Conservation (phyloP, 192 early-diverging fungal species). For the Powellomyces hirtus region DNA sequence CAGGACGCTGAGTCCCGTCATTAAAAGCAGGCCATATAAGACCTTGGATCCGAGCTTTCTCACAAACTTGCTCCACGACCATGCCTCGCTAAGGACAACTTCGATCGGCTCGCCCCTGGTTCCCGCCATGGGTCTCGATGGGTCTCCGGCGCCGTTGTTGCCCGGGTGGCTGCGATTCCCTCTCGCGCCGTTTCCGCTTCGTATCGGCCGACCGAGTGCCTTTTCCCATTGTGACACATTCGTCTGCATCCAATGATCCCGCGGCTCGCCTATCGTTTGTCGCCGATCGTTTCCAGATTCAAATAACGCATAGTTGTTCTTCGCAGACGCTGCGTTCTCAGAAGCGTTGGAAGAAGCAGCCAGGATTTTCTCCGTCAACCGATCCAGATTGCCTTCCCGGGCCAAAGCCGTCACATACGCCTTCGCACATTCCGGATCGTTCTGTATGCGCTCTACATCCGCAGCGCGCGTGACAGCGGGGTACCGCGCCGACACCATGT, state of each 20-base stretch:
- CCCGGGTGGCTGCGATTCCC: no score
- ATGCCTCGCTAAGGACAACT: conserved; percentile 53
- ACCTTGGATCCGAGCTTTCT: conserved; percentile 41
- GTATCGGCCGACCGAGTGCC: conserved; percentile 13
- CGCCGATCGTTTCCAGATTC: neutral
- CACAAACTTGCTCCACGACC: conserved; percentile 55
- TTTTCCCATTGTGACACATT: conserved; percentile 27
- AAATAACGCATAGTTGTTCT: neutral
- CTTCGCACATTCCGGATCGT: conserved; percentile 35
- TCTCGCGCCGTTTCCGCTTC: neutral
- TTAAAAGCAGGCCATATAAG: conserved; percentile 45
- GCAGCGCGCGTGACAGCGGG: neutral
- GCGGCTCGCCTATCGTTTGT: conserved; percentile 8
- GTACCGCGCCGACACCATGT: neutral
- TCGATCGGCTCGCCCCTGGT: conserved; percentile 38
- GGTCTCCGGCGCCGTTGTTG: neutral
- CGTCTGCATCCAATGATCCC: conserved; percentile 35
- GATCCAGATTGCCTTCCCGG: conserved; percentile 34
- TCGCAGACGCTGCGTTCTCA: neutral
- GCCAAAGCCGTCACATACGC: conserved; percentile 38
- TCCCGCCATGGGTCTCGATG: neutral
- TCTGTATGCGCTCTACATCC: conserved; percentile 33
- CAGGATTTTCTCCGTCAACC: conserved; percentile 23
- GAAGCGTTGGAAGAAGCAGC: neutral
- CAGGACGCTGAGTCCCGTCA: conserved; percentile 53